A percentile compares a stretch with the other conserved stretches of the same genome.
Conservation (phyloP, 305 asterid species). For the Fraxinus xanthoxyloides region DNA sequence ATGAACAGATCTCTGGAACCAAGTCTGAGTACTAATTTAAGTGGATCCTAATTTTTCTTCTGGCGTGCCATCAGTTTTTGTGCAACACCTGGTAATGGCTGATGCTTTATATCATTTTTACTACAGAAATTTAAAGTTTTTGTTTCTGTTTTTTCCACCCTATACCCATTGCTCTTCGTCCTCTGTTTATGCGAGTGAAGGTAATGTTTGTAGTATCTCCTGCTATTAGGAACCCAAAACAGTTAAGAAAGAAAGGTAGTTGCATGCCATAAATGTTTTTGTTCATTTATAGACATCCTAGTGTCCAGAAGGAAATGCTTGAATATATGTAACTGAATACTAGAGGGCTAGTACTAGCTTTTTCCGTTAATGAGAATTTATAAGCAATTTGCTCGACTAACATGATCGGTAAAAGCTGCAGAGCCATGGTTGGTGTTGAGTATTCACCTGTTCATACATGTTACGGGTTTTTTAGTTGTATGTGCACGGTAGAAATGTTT, state of each 20-base stretch:
- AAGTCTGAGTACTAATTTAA: not conserved
- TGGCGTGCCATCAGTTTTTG: slow-evolving; percentile 22
- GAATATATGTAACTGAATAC: not conserved
- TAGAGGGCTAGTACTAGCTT: not conserved
- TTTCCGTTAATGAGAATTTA: not conserved
- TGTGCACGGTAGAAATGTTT: not conserved
- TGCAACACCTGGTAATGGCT: slow-evolving; percentile 17
- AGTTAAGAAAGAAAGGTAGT: not conserved
- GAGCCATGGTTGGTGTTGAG: not conserved
- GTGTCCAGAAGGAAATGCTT: not conserved
- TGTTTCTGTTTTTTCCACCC: not conserved
- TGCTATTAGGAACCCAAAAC: not conserved
- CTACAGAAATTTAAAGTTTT: not conserved
- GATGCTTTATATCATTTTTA: not conserved
- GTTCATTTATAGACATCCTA: not conserved
- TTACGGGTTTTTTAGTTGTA: not conserved
- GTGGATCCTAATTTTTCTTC: not conserved
- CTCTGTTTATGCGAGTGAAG: not conserved
- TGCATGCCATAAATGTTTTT: not conserved
- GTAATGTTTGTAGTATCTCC: not conserved
- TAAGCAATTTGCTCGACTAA: not conserved
- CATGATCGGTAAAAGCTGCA: not conserved
- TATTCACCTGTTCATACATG: not conserved
- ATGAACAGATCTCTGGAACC: slow-evolving; percentile 6
- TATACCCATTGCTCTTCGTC: not conserved